Base-by-base conservation (phyloP, 2,329 filamentous ascomycete species). In the Beauveria varroae region DNA sequence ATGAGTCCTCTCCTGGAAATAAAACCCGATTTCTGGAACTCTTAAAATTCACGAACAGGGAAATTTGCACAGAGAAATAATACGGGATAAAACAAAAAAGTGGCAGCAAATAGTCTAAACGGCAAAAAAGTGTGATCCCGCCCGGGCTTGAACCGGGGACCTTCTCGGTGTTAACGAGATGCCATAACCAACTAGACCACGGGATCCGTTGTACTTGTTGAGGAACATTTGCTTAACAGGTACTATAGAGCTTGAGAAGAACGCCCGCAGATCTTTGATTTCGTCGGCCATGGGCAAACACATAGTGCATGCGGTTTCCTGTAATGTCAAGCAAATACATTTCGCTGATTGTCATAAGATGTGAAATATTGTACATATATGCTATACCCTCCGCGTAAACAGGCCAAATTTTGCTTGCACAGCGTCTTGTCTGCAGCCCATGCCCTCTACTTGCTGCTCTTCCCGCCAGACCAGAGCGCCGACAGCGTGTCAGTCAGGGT, bases 101-200 rank as follows among this genome's bases (percentile, higher is more conserved):
- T 24, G 43, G 24, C 57, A 56, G 41, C 22, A n/a, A 28, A 16
- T 18, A 47, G 20, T 10, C n/a, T 16, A 3, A 16, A 3, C 1
- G 9, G 37, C 18, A 62, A 66, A 70, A 67, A 63, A 37, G 8
- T 24, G 61, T 73, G 72, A 68, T 74, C 73, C 66, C 71, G 72
- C 72, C 71, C 71, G 71, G 71, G 71, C 70, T 74, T 65, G 72
- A 74, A 74, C 71, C 71, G 71, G 71, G 71, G 72, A 73, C 71
- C 71, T 72, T 73, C 70, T 73, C 71, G 72, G 71, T 73, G 72
- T 73, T 73, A 74, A 66, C 71, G 71, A 73, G 70, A 73, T 72
- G 70, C 71, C 71, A 74, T 74, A 67, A 74, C 72, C 72, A 73
- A 69, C 72, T 74, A 73, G 71, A 74, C 72, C 71, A 74, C 72